phyloP scores from a whole-genome alignment of 2,329 filamentous ascomycete genomes.

The Penicillium sp. region DNA sequence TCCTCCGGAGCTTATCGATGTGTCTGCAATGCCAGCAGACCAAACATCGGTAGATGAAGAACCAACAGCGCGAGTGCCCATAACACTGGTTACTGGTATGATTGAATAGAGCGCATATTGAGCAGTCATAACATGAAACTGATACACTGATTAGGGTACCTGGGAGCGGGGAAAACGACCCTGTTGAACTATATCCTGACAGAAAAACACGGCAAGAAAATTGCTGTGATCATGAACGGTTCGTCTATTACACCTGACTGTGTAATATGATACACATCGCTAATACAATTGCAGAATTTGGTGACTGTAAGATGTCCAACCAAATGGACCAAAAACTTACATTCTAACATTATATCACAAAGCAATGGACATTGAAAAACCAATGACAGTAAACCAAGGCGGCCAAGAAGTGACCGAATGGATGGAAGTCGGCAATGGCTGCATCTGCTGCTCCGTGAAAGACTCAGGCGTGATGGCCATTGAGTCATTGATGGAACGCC shows the following conservation, averaged over 20 bases:
- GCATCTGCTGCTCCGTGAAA: constrained; percentile 97
- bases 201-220: constrained; percentile 93
- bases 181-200: constrained; percentile 94
- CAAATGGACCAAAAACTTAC: not conserved
- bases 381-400: constrained; percentile 83
- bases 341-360: constrained; percentile 6
- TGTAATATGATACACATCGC: constrained; percentile 7
- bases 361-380: constrained; percentile 95
- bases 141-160: constrained; percentile 65
- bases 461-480: constrained; percentile 93
- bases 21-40: constrained; percentile 31
- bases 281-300: constrained; percentile 62
- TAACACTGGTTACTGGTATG: constrained; percentile 53
- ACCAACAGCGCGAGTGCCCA: constrained; percentile 46
- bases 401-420: constrained; percentile 86
- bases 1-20: constrained; percentile 47
- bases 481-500: constrained; percentile 91
- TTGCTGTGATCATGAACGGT: constrained; percentile 96
- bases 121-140: not conserved
- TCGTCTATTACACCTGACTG: constrained; percentile 27
- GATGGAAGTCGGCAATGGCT: constrained; percentile 94
- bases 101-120: not conserved
- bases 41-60: constrained; percentile 26
- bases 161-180: constrained; percentile 94
- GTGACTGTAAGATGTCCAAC: constrained; percentile 62